phyloP scores from a whole-genome alignment of 2,329 filamentous ascomycete genomes.

The Fusarium liriodendri region DNA sequence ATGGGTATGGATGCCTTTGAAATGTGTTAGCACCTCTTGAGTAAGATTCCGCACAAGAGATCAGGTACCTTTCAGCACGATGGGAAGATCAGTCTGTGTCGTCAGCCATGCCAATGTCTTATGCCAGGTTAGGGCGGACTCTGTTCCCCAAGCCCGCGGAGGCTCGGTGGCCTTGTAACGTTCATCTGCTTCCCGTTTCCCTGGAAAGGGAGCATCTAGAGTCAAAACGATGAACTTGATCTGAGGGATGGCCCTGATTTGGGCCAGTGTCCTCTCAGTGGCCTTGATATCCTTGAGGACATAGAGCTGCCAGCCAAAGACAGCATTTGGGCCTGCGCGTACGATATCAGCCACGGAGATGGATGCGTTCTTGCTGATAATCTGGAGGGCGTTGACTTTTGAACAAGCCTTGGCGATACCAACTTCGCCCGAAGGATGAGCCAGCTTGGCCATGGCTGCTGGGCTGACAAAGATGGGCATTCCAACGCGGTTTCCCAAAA shows the following conservation, averaged over 20 bases:
- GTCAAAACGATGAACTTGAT: slow-evolving; percentile 71
- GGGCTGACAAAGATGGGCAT: slow-evolving; percentile 71
- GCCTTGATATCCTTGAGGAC: slow-evolving; percentile 67
- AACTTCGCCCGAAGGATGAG: slow-evolving; percentile 70
- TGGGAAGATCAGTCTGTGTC: slow-evolving; percentile 64
- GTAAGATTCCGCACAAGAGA: background rate
- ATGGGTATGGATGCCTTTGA: slow-evolving; percentile 78
- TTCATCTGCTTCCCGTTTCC: slow-evolving; percentile 63
- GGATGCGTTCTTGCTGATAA: slow-evolving; percentile 74
- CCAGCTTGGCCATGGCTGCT: slow-evolving; percentile 70
- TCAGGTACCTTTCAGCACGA: slow-evolving; percentile 52
- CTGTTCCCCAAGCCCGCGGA: slow-evolving; percentile 65
- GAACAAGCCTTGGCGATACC: slow-evolving; percentile 63
- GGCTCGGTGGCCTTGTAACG: slow-evolving; percentile 59
- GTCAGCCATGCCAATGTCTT: slow-evolving; percentile 49
- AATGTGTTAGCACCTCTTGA: background rate
- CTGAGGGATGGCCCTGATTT: slow-evolving; percentile 78
- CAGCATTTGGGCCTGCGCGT: slow-evolving; percentile 34
- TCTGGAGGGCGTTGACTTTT: slow-evolving; percentile 67
- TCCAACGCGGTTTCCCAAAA: slow-evolving; percentile 62
- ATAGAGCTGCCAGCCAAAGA: slow-evolving; percentile 73
- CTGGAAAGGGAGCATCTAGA: slow-evolving; percentile 67
- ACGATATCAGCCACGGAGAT: slow-evolving; percentile 67
- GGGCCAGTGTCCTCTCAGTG: slow-evolving; percentile 36
- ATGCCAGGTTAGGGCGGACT: slow-evolving; percentile 72